Base-by-base conservation (phyloP, 2,329 filamentous ascomycete genomes). In the Macrophomina pseudophaseolina region DNA sequence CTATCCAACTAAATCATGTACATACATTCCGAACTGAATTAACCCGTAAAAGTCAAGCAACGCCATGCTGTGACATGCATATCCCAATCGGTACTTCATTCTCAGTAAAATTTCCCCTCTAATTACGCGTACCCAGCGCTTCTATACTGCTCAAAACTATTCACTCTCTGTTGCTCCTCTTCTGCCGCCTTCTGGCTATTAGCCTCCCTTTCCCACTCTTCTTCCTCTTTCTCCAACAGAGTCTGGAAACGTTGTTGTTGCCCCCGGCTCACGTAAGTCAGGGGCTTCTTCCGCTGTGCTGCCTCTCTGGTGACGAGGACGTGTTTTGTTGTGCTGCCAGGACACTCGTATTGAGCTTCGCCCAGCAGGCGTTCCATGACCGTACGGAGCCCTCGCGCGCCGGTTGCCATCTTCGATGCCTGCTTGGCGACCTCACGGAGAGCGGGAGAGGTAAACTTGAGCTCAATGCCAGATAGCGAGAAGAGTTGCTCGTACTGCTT, bases 401-500 rank as follows among this genome's bases (percentile, higher is more conserved):
- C 95, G 0, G 94, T 97, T 1, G 87, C 88, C 84, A 90, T 90
- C 14, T 81, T 81, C 63, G 84, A 80, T 2, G 87, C 88, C 33
- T 90, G 90, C 68, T 89, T 86, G 3, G 95, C 94, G 67, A 99
- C 88, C 60, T 91, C 91, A 69, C 89, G 85, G n/a, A 98, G 81
- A 0, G 94, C 91, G 6, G 88, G 88, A 3, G 88, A 90, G 0
- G 94, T 97, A 80, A 98, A 96, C 70, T 87, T 88, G 2, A 99
- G 83, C 56, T 92, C 90, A 65, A 91, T 87, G 42, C 86, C 86
- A 1, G 91, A 93, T 0, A 95, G 90, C 66, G 91, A 87, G 75
- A 98, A 97, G 1, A 97, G 87, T 2, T 93, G 90, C 18, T 90
- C 91, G 78, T 97, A 98, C 79, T 99, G 95, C 54, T 90, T 88